A percentile compares a stretch with the other conserved stretches of the same genome.
These are phyloP conservation scores for Fagopyrum tataricum DNA, from an alignment of 148 eudicot genomes.

Conservation along the genomic window DNA sequence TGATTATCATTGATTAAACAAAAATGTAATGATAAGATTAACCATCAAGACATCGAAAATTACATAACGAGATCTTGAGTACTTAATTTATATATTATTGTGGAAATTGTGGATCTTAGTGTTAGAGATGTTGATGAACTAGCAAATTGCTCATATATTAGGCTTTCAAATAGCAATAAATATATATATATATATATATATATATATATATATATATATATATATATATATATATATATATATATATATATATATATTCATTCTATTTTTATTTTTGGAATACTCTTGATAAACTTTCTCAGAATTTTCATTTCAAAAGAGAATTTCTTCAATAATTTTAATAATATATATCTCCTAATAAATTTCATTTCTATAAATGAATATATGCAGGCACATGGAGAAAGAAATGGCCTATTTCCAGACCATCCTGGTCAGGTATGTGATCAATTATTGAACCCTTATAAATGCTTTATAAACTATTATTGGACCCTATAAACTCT, in stretches of 20 bases:
- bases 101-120: no score
- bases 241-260: neutral
- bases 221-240: no score
- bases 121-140: no score
- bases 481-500: neutral
- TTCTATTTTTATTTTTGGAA: neutral
- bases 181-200: neutral
- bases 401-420: conserved; percentile 39
- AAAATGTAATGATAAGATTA: no score
- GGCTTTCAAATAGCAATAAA: neutral
- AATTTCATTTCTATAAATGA: conserved; percentile 9
- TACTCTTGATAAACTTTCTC: neutral
- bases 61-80: no score
- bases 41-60: no score
- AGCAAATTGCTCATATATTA: neutral
- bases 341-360: neutral
- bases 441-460: conserved; percentile 1
- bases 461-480: neutral
- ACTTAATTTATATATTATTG: no score
- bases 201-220: no score
- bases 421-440: conserved; percentile 43
- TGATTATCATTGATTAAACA: no score
- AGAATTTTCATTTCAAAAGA: neutral
- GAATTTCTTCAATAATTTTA: neutral
- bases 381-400: conserved; percentile 30